phyloP scores from a whole-genome alignment of 2,329 filamentous ascomycete species.

The Clarireedia sp. region DNA sequence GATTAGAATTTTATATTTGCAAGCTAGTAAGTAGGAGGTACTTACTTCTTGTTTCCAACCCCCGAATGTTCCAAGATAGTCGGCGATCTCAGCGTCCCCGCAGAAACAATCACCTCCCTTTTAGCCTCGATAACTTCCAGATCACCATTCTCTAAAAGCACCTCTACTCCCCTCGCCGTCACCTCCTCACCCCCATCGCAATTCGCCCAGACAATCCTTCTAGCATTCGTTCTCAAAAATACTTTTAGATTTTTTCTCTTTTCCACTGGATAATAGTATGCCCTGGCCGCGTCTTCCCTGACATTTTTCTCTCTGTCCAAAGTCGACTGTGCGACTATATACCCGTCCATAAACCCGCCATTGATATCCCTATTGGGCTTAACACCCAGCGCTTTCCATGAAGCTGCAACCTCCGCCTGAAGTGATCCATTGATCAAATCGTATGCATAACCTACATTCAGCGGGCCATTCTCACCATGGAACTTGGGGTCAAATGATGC shows the following conservation, averaged over 20 bases:
- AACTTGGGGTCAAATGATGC: constrained; percentile 11
- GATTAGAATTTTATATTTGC: neutral
- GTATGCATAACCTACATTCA: constrained; percentile 16
- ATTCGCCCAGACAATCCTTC: constrained; percentile 11
- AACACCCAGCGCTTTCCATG: constrained; percentile 12
- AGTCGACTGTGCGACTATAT: constrained; percentile 13
- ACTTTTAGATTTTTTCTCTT: constrained; percentile 13
- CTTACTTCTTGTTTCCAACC: constrained; percentile 22
- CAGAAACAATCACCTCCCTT: constrained; percentile 28
- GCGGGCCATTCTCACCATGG: constrained; percentile 15
- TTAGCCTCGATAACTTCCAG: constrained; percentile 17
- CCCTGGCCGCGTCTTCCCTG: constrained; percentile 17
- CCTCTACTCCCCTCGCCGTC: constrained; percentile 33
- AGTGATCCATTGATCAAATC: constrained; percentile 10
- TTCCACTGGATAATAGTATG: constrained; percentile 18
- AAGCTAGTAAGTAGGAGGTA: neutral
- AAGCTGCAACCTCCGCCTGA: neutral
- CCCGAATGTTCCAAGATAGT: constrained; percentile 32
- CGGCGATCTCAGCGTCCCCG: constrained; percentile 25
- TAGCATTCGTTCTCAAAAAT: constrained; percentile 15
- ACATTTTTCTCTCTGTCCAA: constrained; percentile 22
- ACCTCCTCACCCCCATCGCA: neutral
- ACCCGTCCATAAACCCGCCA: constrained; percentile 14
- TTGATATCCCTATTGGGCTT: constrained; percentile 12
- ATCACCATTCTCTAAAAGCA: constrained; percentile 11